A percentile compares a stretch with the other conserved stretches of the same genome.
phyloP scores from a whole-genome alignment of 768 basidiomycete species.

The Lactarius deliciosus region DNA sequence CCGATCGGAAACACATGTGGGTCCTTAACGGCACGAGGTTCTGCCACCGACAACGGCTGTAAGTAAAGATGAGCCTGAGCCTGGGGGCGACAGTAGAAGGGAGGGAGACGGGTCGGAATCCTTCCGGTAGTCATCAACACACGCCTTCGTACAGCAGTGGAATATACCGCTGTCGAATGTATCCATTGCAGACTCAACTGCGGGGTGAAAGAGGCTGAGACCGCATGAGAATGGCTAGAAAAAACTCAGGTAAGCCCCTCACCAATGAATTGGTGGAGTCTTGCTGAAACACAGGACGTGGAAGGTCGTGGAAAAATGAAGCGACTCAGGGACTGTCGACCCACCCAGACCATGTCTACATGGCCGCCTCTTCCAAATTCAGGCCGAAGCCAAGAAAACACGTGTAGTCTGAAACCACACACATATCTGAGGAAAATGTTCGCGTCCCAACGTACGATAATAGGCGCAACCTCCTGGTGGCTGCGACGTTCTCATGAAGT shows the following conservation, averaged over 20 bases:
- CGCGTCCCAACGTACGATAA: background rate
- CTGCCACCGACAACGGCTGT: background rate
- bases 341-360: background rate
- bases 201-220: background rate
- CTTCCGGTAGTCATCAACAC: background rate
- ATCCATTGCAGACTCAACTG: background rate
- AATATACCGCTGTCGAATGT: background rate
- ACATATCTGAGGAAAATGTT: background rate
- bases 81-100: background rate
- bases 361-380: background rate
- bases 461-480: background rate
- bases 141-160: background rate
- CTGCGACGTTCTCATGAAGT: background rate
- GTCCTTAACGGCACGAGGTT: background rate
- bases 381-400: background rate
- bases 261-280: background rate
- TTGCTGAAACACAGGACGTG: background rate
- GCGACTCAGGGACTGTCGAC: background rate
- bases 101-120: background rate
- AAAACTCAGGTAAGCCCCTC: background rate
- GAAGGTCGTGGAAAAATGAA: background rate
- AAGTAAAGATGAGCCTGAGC: background rate
- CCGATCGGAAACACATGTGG: background rate
- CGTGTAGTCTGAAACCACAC: background rate
- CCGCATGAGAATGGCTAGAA: background rate